These are phyloP conservation scores for Populus euphratica DNA, from an alignment of 345 rosid genomes.

Conservation along the genomic window DNA sequence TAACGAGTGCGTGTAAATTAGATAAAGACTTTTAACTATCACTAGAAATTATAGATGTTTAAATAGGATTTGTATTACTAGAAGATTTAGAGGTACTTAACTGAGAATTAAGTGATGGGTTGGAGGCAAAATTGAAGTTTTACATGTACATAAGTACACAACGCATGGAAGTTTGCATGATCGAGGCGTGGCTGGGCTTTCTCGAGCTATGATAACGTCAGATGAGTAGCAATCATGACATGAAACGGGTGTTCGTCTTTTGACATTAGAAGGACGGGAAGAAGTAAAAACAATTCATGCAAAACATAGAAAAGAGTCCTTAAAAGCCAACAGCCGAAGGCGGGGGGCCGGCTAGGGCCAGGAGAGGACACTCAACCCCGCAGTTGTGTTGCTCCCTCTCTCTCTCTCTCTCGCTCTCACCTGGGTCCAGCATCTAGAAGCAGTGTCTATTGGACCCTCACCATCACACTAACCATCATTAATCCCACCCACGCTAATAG, in stretches of 20 bases:
- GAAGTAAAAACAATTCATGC: neutral
- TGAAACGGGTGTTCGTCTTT: neutral
- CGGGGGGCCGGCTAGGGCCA: neutral
- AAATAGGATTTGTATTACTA: too few relatives aligned
- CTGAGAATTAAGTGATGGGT: too few relatives aligned
- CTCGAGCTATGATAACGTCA: constrained; percentile 31
- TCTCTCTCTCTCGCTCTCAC: neutral
- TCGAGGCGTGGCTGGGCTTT: constrained; percentile 62
- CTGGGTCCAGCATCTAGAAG: constrained; percentile 17
- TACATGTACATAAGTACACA: neutral
- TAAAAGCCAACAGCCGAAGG: too few relatives aligned
- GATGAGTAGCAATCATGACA: constrained; percentile 35
- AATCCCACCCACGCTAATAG: constrained; percentile 19
- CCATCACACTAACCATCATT: constrained; percentile 25
- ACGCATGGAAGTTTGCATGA: constrained; percentile 30
- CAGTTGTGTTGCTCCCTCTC: neutral
- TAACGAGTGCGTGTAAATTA: too few relatives aligned
- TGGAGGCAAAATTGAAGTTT: neutral
- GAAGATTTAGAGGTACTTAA: too few relatives aligned
- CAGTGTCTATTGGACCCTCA: constrained; percentile 5
- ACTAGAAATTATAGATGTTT: too few relatives aligned
- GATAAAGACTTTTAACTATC: too few relatives aligned
- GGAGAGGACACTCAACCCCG: neutral
- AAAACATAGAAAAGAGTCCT: neutral
- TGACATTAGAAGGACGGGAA: too few relatives aligned